Evolutionary conservation across 2,329 filamentous ascomycete genomes (phyloP).

Genomic region (Colletotrichum tabaci): DNA sequence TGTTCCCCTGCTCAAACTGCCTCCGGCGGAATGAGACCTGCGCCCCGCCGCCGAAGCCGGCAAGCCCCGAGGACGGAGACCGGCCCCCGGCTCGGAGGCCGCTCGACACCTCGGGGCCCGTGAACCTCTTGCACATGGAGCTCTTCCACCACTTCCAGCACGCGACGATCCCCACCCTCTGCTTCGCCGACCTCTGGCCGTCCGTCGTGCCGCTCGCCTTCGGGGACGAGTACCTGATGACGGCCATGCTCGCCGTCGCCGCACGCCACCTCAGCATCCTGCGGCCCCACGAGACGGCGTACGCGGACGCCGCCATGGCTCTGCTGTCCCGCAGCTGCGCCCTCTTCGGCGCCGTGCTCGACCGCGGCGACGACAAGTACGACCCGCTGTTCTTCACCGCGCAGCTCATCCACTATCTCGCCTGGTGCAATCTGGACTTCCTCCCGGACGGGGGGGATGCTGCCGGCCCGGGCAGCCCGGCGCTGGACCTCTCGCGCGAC

Average conservation of each 20-base stretch:
- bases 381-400: constrained; percentile 45
- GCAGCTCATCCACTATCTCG: constrained; percentile 50
- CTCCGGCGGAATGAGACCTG: constrained; percentile 44
- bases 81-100: background rate
- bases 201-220: constrained; percentile 48
- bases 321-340: constrained; percentile 46
- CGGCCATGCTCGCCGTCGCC: constrained; percentile 45
- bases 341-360: constrained; percentile 46
- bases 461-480: background rate
- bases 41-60: constrained; percentile 10
- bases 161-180: constrained; percentile 46
- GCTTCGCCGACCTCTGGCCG: constrained; percentile 49
- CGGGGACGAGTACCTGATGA: constrained; percentile 49
- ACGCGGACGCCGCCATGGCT: constrained; percentile 44
- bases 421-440: constrained; percentile 49
- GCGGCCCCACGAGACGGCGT: constrained; percentile 35
- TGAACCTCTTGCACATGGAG: constrained; percentile 51
- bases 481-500: constrained; percentile 46
- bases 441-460: constrained; percentile 39
- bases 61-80: constrained; percentile 13
- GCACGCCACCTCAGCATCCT: constrained; percentile 45
- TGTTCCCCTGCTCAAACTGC: constrained; percentile 48
- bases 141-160: constrained; percentile 51
- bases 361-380: constrained; percentile 10
- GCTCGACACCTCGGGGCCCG: constrained; percentile 10